These are phyloP conservation scores for Botryotinia globosa DNA, from an alignment of 2,329 filamentous ascomycete species.

Conservation along the genomic window DNA sequence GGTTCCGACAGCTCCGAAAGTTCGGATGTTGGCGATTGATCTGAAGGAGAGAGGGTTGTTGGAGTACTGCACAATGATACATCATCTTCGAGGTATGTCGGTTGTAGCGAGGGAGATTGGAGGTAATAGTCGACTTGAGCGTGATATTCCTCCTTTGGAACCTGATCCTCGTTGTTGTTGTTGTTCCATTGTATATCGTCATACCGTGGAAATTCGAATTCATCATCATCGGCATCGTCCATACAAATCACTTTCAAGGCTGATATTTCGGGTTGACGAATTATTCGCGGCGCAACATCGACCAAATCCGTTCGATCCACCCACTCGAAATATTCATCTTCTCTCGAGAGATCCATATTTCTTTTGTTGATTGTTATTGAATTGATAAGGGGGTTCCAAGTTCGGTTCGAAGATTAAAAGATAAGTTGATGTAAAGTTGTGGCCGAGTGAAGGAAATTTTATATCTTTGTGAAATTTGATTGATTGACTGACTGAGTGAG, in stretches of 20 bases:
- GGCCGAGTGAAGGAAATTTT: background rate
- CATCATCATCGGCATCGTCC: slow-evolving; percentile 82
- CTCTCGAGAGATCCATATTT: slow-evolving; percentile 17
- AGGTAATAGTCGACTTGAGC: slow-evolving; percentile 44
- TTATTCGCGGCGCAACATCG: slow-evolving; percentile 9
- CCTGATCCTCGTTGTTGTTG: background rate
- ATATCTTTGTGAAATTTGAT: background rate
- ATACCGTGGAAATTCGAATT: slow-evolving; percentile 45
- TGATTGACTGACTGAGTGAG: too few species aligned
- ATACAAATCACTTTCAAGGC: background rate
- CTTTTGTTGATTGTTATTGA: background rate
- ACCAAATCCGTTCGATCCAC: slow-evolving; percentile 13
- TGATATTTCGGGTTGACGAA: slow-evolving; percentile 17
- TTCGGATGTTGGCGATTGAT: slow-evolving; percentile 45
- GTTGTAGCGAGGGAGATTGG: slow-evolving; percentile 59
- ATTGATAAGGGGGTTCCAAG: background rate
- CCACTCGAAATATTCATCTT: slow-evolving; percentile 20
- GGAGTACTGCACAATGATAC: slow-evolving; percentile 53
- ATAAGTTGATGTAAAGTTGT: background rate
- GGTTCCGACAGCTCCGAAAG: background rate
- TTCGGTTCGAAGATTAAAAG: background rate
- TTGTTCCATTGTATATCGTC: slow-evolving; percentile 33
- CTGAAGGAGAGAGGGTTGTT: slow-evolving; percentile 51
- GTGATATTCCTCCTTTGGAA: slow-evolving; percentile 34
- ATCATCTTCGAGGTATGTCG: slow-evolving; percentile 37